Conservation (phyloP, 306 rosid species). For the Lathyrus oleraceus region DNA sequence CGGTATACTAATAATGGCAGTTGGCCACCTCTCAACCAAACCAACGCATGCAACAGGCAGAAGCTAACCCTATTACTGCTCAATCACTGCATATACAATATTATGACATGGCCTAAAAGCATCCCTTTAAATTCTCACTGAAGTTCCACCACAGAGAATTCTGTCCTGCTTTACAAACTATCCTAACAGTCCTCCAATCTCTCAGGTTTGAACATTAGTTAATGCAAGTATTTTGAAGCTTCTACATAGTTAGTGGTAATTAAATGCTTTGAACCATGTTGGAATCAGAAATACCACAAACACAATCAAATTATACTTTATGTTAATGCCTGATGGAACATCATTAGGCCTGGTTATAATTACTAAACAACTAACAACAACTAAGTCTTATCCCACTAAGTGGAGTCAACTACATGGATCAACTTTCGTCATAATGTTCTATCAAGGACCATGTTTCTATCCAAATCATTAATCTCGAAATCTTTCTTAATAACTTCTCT, state of each 20-base stretch:
- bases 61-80: too few relatives aligned
- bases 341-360: not conserved
- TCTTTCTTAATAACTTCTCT: too few relatives aligned
- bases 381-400: too few relatives aligned
- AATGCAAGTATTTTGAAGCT: not conserved
- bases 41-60: too few relatives aligned
- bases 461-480: too few relatives aligned
- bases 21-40: too few relatives aligned
- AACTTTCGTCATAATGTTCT: too few relatives aligned
- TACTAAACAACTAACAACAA: too few relatives aligned
- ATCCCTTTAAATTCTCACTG: not conserved
- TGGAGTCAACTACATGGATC: too few relatives aligned
- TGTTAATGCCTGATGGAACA: not conserved
- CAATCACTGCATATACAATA: not conserved
- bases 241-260: not conserved
- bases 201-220: not conserved
- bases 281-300: not conserved
- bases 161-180: not conserved
- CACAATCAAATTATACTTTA: not conserved
- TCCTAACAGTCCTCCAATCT: not conserved
- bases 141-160: not conserved
- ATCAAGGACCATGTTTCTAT: too few relatives aligned
- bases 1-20: too few relatives aligned
- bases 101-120: not conserved
- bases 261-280: not conserved